Conservation (phyloP, 2,329 filamentous ascomycete genomes). For the Epicoccum nigrum region DNA sequence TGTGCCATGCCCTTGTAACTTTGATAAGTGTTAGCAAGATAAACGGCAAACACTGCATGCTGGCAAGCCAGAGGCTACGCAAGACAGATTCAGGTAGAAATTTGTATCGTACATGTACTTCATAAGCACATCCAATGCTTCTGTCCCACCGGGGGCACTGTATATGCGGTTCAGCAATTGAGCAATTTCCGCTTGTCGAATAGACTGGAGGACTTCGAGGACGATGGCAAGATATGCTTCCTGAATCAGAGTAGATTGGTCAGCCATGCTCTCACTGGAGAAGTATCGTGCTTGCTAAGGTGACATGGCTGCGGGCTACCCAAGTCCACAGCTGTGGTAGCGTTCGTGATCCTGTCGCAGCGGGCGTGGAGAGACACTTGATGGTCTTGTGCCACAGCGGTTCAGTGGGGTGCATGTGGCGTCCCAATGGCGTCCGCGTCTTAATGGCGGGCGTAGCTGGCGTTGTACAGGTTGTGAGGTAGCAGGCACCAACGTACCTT, state of each 20-base stretch:
- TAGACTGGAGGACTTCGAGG: slow-evolving; percentile 91
- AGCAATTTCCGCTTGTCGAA: slow-evolving; percentile 95
- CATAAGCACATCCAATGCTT: slow-evolving; percentile 91
- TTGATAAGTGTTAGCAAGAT: slow-evolving; percentile 8
- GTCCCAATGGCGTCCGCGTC: slow-evolving; percentile 1
- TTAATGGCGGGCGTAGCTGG: slow-evolving; percentile 5
- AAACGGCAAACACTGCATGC: not conserved
- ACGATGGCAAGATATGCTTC: slow-evolving; percentile 87
- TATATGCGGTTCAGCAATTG: slow-evolving; percentile 84
- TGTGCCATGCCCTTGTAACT: slow-evolving; percentile 89
- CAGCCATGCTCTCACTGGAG: slow-evolving; percentile 29
- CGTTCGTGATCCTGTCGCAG: slow-evolving; percentile 20
- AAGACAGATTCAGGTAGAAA: too few species aligned
- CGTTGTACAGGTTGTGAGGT: slow-evolving; percentile 17
- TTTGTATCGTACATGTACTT: slow-evolving; percentile 83
- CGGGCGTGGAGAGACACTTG: slow-evolving; percentile 33
- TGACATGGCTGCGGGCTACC: slow-evolving; percentile 33
- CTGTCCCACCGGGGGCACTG: slow-evolving; percentile 76
- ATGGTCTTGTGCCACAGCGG: slow-evolving; percentile 22
- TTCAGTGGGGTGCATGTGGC: slow-evolving; percentile 14
- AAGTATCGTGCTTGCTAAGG: slow-evolving; percentile 5
- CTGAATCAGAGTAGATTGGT: slow-evolving; percentile 54
- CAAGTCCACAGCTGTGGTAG: slow-evolving; percentile 30
- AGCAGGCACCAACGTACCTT: slow-evolving; percentile 53
- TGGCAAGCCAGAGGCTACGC: not conserved